A percentile compares a stretch with the other conserved stretches of the same genome.
Evolutionary conservation across 2,329 filamentous ascomycete species (phyloP).

Genomic region (Diaporthe sp.): DNA sequence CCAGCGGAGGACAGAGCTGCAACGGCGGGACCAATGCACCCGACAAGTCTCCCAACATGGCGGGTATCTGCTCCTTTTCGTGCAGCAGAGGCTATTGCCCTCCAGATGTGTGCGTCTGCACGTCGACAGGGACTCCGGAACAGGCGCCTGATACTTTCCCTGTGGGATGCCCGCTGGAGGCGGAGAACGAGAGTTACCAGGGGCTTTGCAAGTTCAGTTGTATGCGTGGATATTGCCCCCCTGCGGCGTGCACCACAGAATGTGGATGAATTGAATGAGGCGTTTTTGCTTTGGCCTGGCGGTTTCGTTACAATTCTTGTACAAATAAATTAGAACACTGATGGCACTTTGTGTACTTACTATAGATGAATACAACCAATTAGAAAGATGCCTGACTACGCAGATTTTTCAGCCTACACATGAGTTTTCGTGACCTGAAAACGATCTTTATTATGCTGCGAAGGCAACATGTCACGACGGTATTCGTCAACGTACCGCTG

Average conservation of each 20-base stretch:
- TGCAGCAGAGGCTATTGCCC: constrained; percentile 45
- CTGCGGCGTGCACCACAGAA: constrained; percentile 48
- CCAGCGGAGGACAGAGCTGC: constrained; percentile 34
- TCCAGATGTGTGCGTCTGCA: constrained; percentile 42
- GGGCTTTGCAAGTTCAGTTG: constrained; percentile 63
- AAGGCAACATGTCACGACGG: not conserved
- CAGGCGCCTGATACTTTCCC: constrained; percentile 46
- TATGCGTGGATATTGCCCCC: constrained; percentile 61
- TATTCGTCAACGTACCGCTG: not conserved
- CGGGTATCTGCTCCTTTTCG: constrained; percentile 43
- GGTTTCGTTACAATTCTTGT: not conserved
- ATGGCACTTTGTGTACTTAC: not conserved
- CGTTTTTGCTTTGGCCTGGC: not conserved
- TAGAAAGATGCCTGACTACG: no score
- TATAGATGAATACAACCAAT: not conserved
- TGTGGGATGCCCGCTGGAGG: constrained; percentile 52
- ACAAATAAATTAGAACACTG: not conserved
- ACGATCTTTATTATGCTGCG: no score
- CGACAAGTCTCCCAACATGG: constrained; percentile 40
- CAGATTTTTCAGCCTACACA: not conserved
- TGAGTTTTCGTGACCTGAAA: no score
- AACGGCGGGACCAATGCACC: constrained; percentile 41
- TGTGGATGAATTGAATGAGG: constrained; percentile 3
- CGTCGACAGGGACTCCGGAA: constrained; percentile 37
- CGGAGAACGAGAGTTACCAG: constrained; percentile 54